Base-by-base conservation (phyloP, 2,329 filamentous ascomycete genomes). In the Fonsecaea pedrosoi region DNA sequence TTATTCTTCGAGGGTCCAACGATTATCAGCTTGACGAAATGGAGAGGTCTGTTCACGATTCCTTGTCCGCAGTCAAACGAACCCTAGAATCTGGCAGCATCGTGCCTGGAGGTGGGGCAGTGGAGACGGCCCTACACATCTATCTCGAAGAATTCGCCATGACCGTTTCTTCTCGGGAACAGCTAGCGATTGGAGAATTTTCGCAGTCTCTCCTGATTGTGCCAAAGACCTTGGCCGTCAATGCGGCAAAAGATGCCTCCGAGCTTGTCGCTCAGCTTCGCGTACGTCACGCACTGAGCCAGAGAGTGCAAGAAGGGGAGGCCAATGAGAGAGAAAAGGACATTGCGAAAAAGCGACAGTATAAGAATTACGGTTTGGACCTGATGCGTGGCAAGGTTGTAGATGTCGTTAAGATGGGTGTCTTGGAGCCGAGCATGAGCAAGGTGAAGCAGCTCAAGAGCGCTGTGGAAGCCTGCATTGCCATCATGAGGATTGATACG, bases 401-500 rank as follows among this genome's bases (percentile, higher is more conserved):
- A 63, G 95, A 99, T 79, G 89, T 92, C 82, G 84, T 99, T 75
- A 98, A 98, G 86, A 89, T 92, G 12, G 95, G 95, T 77, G 94
- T 99, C 69, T 81, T 99, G 76, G 95, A 99, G 84, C 95, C 95
- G 37, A 96, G 91, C 81, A 93, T 99, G 84, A 97, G 94, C 87
- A 99, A 99, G 86, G 87, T 99, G 73, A 91, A 94, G 81, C 95
- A 98, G 85, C 85, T 99, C 77, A 99, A 99, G 90, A 96, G 91
- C 81, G 95, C 95, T 34, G 95, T 99, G 58, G 95, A 99, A 83
- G 95, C 95, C 63, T 98, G 95, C 81, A 96, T 99, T 80, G 92
- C 93, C 77, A 98, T 99, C 79, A 98, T 99, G 95, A 88, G 95
- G 76, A 99, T 99, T 78, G 95, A 99, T 83, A 98, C 95, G 72